Conservation (phyloP, 108 stramenopile genomes). For the Skeletonema costatum region DNA sequence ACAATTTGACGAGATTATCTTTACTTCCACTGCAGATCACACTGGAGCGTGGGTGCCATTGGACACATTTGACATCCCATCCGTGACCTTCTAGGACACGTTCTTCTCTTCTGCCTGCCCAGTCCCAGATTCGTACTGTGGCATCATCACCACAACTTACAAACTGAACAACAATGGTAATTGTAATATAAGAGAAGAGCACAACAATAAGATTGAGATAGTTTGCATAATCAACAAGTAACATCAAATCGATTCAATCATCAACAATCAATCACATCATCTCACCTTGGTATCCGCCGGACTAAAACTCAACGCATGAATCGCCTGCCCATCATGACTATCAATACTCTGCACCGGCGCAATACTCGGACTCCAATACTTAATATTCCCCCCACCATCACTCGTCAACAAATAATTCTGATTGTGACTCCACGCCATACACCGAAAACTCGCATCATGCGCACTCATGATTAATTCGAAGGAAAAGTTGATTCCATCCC, state of each 20-base stretch:
- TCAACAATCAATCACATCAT: background rate
- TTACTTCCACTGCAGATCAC: constrained; percentile 90
- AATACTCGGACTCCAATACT: constrained; percentile 91
- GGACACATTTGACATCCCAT: constrained; percentile 94
- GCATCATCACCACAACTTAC: constrained; percentile 94
- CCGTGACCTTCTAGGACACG: constrained; percentile 91
- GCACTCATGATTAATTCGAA: constrained; percentile 91
- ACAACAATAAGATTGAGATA: background rate
- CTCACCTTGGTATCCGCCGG: constrained; percentile 86
- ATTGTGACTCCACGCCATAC: constrained; percentile 93
- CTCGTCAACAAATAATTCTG: constrained; percentile 90
- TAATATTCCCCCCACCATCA: constrained; percentile 87
- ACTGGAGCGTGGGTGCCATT: constrained; percentile 94
- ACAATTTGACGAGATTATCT: constrained; percentile 94
- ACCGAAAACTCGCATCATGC: constrained; percentile 84
- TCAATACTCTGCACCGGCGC: constrained; percentile 88
- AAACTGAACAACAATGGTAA: constrained; percentile 37
- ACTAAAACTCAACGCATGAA: constrained; percentile 91
- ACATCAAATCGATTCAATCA: background rate
- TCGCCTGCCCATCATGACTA: constrained; percentile 86
- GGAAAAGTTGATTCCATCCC: constrained; percentile 90
- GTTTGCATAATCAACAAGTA: background rate
- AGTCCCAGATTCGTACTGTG: constrained; percentile 94
- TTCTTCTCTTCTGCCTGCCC: constrained; percentile 79
- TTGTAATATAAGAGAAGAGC: background rate